Evolutionary conservation across 2,329 filamentous ascomycete genomes (phyloP).

Genomic region (Penicillium sp.): DNA sequence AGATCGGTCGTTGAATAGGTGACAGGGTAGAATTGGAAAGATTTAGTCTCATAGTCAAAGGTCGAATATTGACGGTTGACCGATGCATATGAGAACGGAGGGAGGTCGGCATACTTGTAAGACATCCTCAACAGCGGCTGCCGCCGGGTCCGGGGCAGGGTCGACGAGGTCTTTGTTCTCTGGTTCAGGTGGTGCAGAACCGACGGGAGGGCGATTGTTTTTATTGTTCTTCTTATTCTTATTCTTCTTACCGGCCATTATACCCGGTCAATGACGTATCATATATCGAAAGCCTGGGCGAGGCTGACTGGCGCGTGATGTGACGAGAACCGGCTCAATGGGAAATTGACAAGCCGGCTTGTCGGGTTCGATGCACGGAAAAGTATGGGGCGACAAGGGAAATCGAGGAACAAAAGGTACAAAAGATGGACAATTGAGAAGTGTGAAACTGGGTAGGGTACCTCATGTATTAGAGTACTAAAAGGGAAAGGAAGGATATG

Average conservation of each 20-base stretch:
- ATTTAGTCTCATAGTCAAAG: slow-evolving; percentile 40
- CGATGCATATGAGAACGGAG: slow-evolving; percentile 43
- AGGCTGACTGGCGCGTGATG: slow-evolving; percentile 23
- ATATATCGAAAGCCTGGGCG: slow-evolving; percentile 19
- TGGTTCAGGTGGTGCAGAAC: slow-evolving; percentile 24
- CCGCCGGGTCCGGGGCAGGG: slow-evolving; percentile 30
- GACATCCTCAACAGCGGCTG: slow-evolving; percentile 37
- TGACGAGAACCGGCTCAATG: slow-evolving; percentile 23
- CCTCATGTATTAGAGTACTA: slow-evolving; percentile 29
- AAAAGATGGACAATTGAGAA: slow-evolving; percentile 24
- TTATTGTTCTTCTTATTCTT: slow-evolving; percentile 38
- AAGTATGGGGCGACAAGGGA: slow-evolving; percentile 23
- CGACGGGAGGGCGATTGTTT: slow-evolving; percentile 29
- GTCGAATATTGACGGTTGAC: slow-evolving; percentile 45
- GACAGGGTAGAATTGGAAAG: slow-evolving; percentile 40
- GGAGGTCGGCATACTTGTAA: slow-evolving; percentile 45
- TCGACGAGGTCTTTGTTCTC: slow-evolving; percentile 20
- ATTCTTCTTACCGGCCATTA: slow-evolving; percentile 38
- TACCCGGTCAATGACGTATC: slow-evolving; percentile 33
- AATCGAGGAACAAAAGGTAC: slow-evolving; percentile 23
- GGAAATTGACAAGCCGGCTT: slow-evolving; percentile 25
- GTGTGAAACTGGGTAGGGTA: slow-evolving; percentile 14
- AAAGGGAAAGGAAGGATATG: slow-evolving; percentile 28
- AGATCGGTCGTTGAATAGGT: slow-evolving; percentile 30
- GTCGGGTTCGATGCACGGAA: slow-evolving; percentile 27